Percentiles rank a stretch among this genome's conserved stretches.
phyloP scores from a whole-genome alignment of 1,284 basidiomycete species.

The Melanopsichium pennsylvanicum region DNA sequence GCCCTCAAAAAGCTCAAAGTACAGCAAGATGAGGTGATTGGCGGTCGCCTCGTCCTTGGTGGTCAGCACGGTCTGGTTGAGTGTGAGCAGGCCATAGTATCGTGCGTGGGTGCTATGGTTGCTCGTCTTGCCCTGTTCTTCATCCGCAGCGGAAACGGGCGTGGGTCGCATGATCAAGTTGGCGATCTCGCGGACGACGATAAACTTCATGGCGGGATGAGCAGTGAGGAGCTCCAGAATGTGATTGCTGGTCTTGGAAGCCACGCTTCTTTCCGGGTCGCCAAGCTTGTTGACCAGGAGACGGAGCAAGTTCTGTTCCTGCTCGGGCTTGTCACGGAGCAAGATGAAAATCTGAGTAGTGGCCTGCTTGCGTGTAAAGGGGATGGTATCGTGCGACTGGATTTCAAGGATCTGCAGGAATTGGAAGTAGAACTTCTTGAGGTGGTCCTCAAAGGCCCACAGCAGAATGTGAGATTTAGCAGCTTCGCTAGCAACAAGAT shows the following conservation, averaged over 20 bases:
- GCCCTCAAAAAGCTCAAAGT: constrained; percentile 94
- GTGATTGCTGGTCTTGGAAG: constrained; percentile 87
- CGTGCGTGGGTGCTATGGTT: constrained; percentile 72
- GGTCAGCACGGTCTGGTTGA: constrained; percentile 89
- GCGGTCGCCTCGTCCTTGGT: constrained; percentile 76
- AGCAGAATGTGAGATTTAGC: constrained; percentile 73
- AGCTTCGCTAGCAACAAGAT: constrained; percentile 37
- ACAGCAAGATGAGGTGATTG: constrained; percentile 84
- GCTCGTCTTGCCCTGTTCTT: constrained; percentile 16
- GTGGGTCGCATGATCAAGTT: constrained; percentile 75
- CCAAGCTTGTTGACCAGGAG: constrained; percentile 86
- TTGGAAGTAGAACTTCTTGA: constrained; percentile 96
- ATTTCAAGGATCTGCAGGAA: constrained; percentile 89
- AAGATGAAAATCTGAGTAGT: constrained; percentile 76
- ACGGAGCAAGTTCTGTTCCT: constrained; percentile 93
- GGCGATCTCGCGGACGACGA: constrained; percentile 87
- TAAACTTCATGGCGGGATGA: constrained; percentile 92
- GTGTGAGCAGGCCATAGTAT: constrained; percentile 90
- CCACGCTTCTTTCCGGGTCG: constrained; percentile 86
- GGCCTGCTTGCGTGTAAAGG: constrained; percentile 85
- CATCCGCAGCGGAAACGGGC: constrained; percentile 41
- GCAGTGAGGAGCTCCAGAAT: constrained; percentile 86
- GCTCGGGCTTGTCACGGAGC: constrained; percentile 88
- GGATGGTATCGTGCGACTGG: constrained; percentile 84
- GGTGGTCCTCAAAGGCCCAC: constrained; percentile 95